Evolutionary conservation across 495 filamentous ascomycete species (phyloP).

Genomic region (Penicillium fimorum): DNA sequence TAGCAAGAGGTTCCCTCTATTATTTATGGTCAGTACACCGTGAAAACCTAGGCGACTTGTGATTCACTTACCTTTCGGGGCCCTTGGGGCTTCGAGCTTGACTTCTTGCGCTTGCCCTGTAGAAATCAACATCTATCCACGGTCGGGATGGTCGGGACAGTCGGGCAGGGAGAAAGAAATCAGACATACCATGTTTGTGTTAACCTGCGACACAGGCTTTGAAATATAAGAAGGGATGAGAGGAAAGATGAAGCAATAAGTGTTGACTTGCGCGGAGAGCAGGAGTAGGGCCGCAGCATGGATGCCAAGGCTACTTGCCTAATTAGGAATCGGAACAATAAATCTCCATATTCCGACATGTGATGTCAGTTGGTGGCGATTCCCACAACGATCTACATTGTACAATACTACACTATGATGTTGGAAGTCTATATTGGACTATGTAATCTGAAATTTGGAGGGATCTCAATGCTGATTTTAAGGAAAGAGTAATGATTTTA

Average conservation of each 20-base stretch:
- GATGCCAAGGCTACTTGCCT: slow-evolving; percentile 3
- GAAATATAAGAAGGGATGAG: neutral
- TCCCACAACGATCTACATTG: neutral
- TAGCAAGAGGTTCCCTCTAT: slow-evolving; percentile 83
- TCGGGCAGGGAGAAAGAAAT: neutral
- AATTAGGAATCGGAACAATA: slow-evolving; percentile 16
- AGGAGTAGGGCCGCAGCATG: neutral
- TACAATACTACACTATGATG: neutral
- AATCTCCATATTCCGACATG: slow-evolving; percentile 3
- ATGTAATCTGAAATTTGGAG: neutral
- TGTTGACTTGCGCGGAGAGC: slow-evolving; percentile 19
- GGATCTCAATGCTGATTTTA: neutral
- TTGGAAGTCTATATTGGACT: neutral
- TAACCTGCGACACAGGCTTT: neutral
- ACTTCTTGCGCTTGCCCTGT: slow-evolving; percentile 96
- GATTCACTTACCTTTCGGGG: slow-evolving; percentile 67
- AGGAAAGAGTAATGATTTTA: neutral
- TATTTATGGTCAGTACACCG: slow-evolving; percentile 4
- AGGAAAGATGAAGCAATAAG: slow-evolving; percentile 9
- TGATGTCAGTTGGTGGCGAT: slow-evolving; percentile 9
- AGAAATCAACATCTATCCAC: neutral
- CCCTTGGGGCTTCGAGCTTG: slow-evolving; percentile 75
- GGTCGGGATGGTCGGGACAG: neutral
- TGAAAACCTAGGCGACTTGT: neutral
- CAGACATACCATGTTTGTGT: slow-evolving; percentile 19